phyloP scores from a whole-genome alignment of 352 stramenopile genomes.

The Phytophthora rubi region DNA sequence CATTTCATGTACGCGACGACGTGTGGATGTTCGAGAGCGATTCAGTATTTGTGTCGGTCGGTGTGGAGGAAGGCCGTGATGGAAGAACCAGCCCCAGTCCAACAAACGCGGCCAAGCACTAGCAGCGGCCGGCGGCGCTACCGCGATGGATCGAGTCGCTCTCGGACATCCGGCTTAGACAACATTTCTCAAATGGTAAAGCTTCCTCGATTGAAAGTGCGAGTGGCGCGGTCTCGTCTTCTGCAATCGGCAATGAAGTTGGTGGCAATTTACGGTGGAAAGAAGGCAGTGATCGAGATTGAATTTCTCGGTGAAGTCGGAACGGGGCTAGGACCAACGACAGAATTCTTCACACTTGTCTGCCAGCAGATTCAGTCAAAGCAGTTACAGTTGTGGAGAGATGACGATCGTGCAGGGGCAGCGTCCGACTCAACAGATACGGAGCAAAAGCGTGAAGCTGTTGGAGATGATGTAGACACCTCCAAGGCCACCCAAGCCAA shows the following conservation, averaged over 20 bases:
- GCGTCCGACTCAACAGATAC: conserved; percentile 3
- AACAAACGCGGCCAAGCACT: conserved; percentile 16
- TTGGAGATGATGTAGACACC: conserved; percentile 18
- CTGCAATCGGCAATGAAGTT: conserved; percentile 79
- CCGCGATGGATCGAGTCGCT: conserved; percentile 45
- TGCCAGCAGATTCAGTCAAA: conserved; percentile 74
- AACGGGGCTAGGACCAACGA: conserved; percentile 74
- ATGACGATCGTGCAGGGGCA: conserved; percentile 40
- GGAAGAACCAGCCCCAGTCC: conserved; percentile 43
- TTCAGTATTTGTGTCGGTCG: conserved; percentile 71
- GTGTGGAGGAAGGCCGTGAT: conserved; percentile 69
- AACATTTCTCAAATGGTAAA: conserved; percentile 76
- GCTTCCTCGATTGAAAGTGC: conserved; percentile 77
- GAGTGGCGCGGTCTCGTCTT: conserved; percentile 63
- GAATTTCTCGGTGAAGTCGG: conserved; percentile 84
- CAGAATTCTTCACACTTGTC: conserved; percentile 81
- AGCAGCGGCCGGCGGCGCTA: conserved; percentile 32
- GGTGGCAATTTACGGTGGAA: conserved; percentile 72
- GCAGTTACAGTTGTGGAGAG: conserved; percentile 62
- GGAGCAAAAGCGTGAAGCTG: conserved; percentile 24
- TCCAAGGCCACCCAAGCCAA: conserved; percentile 7
- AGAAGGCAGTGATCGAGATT: conserved; percentile 81
- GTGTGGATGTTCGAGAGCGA: conserved; percentile 68
- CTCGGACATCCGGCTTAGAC: conserved; percentile 45
- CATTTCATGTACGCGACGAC: conserved; percentile 77